These are phyloP conservation scores for Obba rivulosa DNA, from an alignment of 768 basidiomycete species.

Conservation along the genomic window DNA sequence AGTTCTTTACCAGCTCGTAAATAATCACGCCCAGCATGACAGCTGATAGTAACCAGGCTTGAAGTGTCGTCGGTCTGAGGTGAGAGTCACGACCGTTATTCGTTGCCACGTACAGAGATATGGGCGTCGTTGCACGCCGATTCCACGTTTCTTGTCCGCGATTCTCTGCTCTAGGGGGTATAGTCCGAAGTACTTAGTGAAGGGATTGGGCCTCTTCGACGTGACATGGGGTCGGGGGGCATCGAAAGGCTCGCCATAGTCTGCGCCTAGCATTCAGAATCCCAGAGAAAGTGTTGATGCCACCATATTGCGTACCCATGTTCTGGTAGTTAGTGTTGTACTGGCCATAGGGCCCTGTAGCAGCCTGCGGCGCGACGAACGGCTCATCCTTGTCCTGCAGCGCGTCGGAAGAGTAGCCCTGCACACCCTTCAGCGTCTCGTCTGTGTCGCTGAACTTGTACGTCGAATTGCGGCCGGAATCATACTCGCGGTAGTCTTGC, in stretches of 20 bases:
- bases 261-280: conserved; percentile 28
- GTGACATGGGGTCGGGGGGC: conserved; percentile 9
- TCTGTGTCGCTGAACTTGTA: conserved; percentile 12
- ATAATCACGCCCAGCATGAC: conserved; percentile 74
- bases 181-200: conserved; percentile 14
- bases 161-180: conserved; percentile 78
- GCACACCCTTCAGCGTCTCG: conserved; percentile 7
- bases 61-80: conserved; percentile 10
- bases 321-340: conserved; percentile 6
- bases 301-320: conserved; percentile 7
- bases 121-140: conserved; percentile 78
- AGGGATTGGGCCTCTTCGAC: conserved; percentile 9
- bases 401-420: not conserved
- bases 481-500: conserved; percentile 7
- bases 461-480: conserved; percentile 7
- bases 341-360: not conserved
- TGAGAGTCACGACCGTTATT: not conserved
- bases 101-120: conserved; percentile 53
- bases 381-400: conserved; percentile 9
- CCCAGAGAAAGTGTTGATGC: not conserved
- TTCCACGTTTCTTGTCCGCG: conserved; percentile 80
- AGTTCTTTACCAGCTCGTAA: conserved; percentile 80
- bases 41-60: conserved; percentile 60
- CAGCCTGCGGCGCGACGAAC: conserved; percentile 7
- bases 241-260: conserved; percentile 56